Evolutionary conservation across 73 alveolate species (phyloP).

Genomic region (Stentor roeselii): DNA sequence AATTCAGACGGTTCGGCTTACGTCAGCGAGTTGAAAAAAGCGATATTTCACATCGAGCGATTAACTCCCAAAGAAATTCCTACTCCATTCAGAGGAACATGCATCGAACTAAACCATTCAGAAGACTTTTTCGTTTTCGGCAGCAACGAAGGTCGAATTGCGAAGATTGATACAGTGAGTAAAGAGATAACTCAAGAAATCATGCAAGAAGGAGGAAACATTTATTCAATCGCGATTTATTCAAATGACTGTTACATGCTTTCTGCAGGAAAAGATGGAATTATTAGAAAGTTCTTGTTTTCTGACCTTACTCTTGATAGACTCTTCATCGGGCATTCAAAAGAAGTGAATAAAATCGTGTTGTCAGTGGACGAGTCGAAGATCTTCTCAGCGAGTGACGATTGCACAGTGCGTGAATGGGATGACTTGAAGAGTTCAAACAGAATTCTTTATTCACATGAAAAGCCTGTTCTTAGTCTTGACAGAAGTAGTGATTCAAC

Average conservation of each 20-base stretch:
- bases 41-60: neutral
- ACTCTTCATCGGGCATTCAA: neutral
- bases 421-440: neutral
- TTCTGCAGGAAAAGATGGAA: conserved; percentile 20
- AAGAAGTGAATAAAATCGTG: neutral
- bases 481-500: neutral
- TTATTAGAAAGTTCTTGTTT: neutral
- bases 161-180: neutral
- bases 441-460: neutral
- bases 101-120: neutral
- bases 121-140: neutral
- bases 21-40: neutral
- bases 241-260: neutral
- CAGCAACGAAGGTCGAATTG: conserved; percentile 13
- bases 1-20: neutral
- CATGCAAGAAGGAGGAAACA: neutral
- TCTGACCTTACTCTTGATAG: neutral
- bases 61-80: conserved; percentile 1
- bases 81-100: conserved; percentile 9
- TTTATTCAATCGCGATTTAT: neutral
- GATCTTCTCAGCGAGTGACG: conserved; percentile 15
- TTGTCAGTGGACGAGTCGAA: neutral
- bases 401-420: conserved; percentile 15
- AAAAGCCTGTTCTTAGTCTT: neutral
- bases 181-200: neutral